Conservation (phyloP, 2,329 filamentous ascomycete genomes). For the Beauveria bassiana region DNA sequence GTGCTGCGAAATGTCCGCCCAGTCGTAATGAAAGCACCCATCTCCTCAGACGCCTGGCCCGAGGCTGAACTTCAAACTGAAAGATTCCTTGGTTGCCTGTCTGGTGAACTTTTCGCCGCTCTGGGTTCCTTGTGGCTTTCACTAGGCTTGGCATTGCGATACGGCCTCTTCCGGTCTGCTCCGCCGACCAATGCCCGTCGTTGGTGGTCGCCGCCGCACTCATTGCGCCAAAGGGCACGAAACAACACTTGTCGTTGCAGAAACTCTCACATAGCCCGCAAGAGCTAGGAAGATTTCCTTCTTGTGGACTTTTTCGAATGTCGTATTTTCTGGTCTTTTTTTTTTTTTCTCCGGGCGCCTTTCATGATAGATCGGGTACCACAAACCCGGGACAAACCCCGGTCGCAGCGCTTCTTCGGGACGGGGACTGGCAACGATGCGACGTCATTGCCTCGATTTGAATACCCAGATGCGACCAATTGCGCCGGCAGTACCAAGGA, state of each 20-base stretch:
- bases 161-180: not conserved
- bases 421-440: not conserved
- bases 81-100: not conserved
- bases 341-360: not conserved
- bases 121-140: not conserved
- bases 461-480: not conserved
- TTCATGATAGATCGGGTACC: not conserved
- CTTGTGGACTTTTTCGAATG: not conserved
- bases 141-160: not conserved
- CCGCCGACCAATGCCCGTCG: not conserved
- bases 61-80: no score
- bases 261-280: not conserved
- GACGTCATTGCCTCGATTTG: not conserved
- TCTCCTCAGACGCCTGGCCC: no score
- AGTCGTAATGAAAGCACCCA: no score
- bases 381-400: not conserved
- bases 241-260: constrained; percentile 2
- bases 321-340: not conserved
- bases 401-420: not conserved
- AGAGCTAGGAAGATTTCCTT: no score
- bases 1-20: no score
- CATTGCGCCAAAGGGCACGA: not conserved
- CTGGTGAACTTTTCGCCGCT: not conserved
- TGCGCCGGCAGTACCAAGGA: not conserved
- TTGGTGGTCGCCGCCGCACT: not conserved